Base-by-base conservation (phyloP, 31 red algal genomes). In the Asparagopsis taxiformis region DNA sequence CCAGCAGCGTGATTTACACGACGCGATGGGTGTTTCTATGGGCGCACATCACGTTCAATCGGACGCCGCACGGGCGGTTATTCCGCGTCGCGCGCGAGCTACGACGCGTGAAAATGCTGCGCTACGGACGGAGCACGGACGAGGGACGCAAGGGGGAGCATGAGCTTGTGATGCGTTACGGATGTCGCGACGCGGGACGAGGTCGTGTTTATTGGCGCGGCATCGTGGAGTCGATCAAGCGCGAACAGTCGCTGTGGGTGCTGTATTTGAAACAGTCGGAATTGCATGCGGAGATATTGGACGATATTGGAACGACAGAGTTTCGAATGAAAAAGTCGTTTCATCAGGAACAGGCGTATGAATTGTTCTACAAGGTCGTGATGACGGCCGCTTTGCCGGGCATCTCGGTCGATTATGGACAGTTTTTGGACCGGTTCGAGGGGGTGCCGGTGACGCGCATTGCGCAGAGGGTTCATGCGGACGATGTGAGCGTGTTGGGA, bases 121-220 rank as follows among this genome's bases (percentile, higher is more conserved):
- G 68, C 43, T 17, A 29, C 28, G 68, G 68, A 20, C 28, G n/a
- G 5, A 72, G 68, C 22, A 55, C 48, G n/a, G 26, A 72, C 51
- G 16, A 15, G 13, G 25, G 19, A 7, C 54, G 54, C 54, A 8
- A 21, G 10, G 41, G 41, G 6, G 15, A 25, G 11, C 19, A 67
- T 23, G 68, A 72, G 50, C 13, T 72, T 17, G 68, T 72, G 46
- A 31, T 72, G 15, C 13, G 68, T 11, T 19, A 29, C 13, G 68
- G 68, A 8, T 28, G 17, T 32, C 48, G 48, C 3, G 23, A 72
- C 21, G 23, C 44, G 43, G 20, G 26, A 3, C 22, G 3, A 7
- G 63, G 63, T 28, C 15, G 44, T 5, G 33, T 43, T 23, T 72
- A 72, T 19, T 72, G 68, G 68, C 44, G 68, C 19, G 68, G 68